Evolutionary conservation across 768 basidiomycete species (phyloP).

Genomic region (Chalciporus pseudorubinellus): DNA sequence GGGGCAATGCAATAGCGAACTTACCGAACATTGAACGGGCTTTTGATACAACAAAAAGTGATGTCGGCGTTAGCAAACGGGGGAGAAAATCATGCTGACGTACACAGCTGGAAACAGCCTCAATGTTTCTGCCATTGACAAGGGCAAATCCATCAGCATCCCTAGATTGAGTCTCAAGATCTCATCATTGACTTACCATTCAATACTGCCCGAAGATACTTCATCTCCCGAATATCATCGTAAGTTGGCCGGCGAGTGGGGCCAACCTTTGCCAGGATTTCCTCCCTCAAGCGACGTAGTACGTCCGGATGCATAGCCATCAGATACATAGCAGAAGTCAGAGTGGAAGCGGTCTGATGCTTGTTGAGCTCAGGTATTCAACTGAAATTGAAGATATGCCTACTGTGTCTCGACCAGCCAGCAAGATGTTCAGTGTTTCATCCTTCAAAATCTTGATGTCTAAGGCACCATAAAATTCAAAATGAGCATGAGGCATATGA

Average conservation of each 20-base stretch:
- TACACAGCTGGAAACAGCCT: constrained; percentile 35
- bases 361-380: neutral
- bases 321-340: constrained; percentile 46
- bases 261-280: constrained; percentile 41
- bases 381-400: neutral
- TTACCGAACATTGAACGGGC: constrained; percentile 36
- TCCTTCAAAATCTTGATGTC: constrained; percentile 38
- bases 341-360: constrained; percentile 40
- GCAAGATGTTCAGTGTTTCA: constrained; percentile 42
- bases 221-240: constrained; percentile 43
- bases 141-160: neutral
- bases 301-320: constrained; percentile 45
- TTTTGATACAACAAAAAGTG: constrained; percentile 1
- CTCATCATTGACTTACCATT: constrained; percentile 35
- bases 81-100: constrained; percentile 1
- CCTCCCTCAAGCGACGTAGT: constrained; percentile 39
- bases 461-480: constrained; percentile 1
- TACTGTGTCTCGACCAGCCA: constrained; percentile 46
- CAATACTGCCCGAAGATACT: constrained; percentile 42
- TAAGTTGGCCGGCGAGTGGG: constrained; percentile 35
- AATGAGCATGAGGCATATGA: fast-evolving
- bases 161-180: neutral
- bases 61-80: neutral
- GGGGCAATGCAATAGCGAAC: neutral
- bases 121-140: constrained; percentile 26